A percentile compares a stretch with the other conserved stretches of the same genome.
phyloP scores from a whole-genome alignment of 2,329 filamentous ascomycete genomes.

The Alternaria sp. region DNA sequence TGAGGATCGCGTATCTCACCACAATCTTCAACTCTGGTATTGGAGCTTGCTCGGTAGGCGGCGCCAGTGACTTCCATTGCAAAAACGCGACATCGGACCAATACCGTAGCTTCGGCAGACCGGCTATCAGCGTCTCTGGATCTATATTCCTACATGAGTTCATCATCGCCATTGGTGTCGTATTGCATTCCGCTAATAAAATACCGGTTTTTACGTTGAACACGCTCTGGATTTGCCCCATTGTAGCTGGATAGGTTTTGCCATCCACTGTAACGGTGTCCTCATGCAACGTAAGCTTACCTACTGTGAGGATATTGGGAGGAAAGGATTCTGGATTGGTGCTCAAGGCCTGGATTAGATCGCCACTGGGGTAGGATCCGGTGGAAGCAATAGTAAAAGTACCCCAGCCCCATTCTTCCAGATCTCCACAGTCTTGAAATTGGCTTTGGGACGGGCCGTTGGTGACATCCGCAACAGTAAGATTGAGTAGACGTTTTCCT shows the following conservation, averaged over 20 bases:
- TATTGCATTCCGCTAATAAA: background rate
- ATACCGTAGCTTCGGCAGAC: conserved; percentile 1
- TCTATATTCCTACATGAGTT: background rate
- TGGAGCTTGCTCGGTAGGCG: background rate
- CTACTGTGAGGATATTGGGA: background rate
- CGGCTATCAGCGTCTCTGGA: background rate
- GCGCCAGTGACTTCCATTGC: conserved; percentile 3
- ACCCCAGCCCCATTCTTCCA: background rate
- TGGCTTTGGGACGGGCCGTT: background rate
- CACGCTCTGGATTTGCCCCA: background rate
- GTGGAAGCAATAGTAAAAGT: background rate
- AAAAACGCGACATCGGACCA: conserved; percentile 15
- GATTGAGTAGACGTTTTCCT: background rate
- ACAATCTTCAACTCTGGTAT: conserved; percentile 1
- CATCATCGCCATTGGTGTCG: background rate
- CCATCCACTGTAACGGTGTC: background rate
- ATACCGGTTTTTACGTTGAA: background rate
- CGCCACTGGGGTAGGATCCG: too few relatives aligned
- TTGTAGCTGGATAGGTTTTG: background rate
- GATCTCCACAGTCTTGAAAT: background rate
- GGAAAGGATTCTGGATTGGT: background rate
- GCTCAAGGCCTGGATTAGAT: background rate
- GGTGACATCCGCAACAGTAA: background rate
- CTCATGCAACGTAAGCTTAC: background rate
- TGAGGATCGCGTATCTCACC: background rate